Conservation (phyloP, 495 filamentous ascomycete genomes). For the Aspergillus mulundensis region DNA sequence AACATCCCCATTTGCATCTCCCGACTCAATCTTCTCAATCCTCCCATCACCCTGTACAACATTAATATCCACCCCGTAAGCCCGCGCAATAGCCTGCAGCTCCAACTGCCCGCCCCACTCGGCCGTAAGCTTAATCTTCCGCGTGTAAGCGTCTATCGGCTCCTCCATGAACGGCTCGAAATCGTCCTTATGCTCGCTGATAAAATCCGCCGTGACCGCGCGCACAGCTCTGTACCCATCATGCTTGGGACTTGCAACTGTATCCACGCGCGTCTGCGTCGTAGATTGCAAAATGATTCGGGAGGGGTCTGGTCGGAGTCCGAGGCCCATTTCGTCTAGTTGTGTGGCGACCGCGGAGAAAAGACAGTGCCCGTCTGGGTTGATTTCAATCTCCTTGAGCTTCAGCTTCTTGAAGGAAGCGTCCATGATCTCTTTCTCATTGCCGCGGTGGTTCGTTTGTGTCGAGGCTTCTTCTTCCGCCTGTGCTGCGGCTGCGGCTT, state of each 20-base stretch:
- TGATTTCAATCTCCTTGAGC: conserved; percentile 73
- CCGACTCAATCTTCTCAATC: conserved; percentile 68
- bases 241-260: conserved; percentile 36
- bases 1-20: conserved; percentile 36
- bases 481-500: conserved; percentile 59
- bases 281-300: conserved; percentile 34
- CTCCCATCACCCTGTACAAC: conserved; percentile 78
- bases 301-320: conserved; percentile 43
- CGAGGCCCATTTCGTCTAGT: conserved; percentile 46
- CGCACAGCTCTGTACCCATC: conserved; percentile 46
- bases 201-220: conserved; percentile 54
- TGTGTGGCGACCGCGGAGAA: conserved; percentile 91
- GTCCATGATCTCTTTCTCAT: conserved; percentile 68
- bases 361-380: conserved; percentile 92
- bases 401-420: conserved; percentile 55
- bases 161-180: conserved; percentile 78
- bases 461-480: conserved; percentile 71
- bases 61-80: conserved; percentile 76
- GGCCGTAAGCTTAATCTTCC: conserved; percentile 78
- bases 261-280: conserved; percentile 41
- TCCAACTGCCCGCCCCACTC: conserved; percentile 97
- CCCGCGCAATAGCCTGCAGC: conserved; percentile 75
- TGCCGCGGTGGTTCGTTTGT: conserved; percentile 67
- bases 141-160: conserved; percentile 66
- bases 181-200: conserved; percentile 54